Conservation (phyloP, 352 stramenopile species). For the Thalassiosira livingstoniorum region DNA sequence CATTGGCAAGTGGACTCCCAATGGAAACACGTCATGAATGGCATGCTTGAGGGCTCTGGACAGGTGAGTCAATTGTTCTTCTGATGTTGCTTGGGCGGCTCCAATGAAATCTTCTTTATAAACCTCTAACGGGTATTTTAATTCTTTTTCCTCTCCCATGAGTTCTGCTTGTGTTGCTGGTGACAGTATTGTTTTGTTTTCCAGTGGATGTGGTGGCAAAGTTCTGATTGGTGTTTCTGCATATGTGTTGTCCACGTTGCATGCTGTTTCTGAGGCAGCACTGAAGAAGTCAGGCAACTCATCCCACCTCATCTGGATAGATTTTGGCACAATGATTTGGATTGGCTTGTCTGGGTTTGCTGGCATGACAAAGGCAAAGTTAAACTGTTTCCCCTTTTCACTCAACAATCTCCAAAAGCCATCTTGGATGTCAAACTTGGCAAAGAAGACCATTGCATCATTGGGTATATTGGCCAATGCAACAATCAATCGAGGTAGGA, state of each 20-base stretch:
- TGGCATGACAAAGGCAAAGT: slow-evolving; percentile 25
- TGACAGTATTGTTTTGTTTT: too few relatives aligned
- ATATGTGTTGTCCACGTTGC: slow-evolving; percentile 8
- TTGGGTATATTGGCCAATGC: not conserved
- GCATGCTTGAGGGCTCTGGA: slow-evolving; percentile 19
- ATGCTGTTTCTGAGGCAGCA: slow-evolving; percentile 14
- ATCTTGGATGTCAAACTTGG: slow-evolving; percentile 28
- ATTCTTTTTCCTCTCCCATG: not conserved
- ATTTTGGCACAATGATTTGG: not conserved
- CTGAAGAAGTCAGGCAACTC: slow-evolving; percentile 27
- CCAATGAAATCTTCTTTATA: slow-evolving; percentile 45
- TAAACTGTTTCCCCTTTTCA: slow-evolving; percentile 18
- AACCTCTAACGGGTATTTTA: slow-evolving; percentile 28
- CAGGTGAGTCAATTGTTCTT: slow-evolving; percentile 19
- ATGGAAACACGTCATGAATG: slow-evolving; percentile 47
- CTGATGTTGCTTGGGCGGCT: not conserved
- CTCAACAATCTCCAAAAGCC: slow-evolving; percentile 13
- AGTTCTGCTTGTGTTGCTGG: too few relatives aligned
- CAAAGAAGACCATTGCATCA: slow-evolving; percentile 7
- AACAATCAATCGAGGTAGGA: slow-evolving; percentile 10
- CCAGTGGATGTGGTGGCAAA: slow-evolving; percentile 4
- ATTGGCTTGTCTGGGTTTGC: not conserved
- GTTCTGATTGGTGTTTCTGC: not conserved
- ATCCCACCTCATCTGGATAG: slow-evolving; percentile 24
- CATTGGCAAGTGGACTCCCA: not conserved